These are phyloP conservation scores for Lepidium campestre DNA, from an alignment of 441 rosid species.

Conservation along the genomic window DNA sequence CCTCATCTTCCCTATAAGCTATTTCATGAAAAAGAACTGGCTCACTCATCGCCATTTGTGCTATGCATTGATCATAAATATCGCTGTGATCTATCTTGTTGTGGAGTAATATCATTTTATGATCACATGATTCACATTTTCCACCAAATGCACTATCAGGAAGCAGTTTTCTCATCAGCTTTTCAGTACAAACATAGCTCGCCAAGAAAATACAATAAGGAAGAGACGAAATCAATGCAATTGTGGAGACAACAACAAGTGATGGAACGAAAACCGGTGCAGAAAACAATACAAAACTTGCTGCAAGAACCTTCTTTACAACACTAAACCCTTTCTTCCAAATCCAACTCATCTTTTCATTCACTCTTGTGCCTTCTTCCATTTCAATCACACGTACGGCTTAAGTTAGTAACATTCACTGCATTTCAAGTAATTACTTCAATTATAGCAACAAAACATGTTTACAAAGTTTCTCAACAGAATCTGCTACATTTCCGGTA, in stretches of 20 bases:
- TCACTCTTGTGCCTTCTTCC: constrained; percentile 20
- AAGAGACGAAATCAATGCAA: constrained; percentile 54
- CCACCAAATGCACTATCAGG: constrained; percentile 38
- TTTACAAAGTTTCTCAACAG: background rate
- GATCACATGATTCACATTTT: constrained; percentile 2
- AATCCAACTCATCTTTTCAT: constrained; percentile 39
- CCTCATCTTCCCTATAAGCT: constrained; percentile 22
- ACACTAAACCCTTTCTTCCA: constrained; percentile 39
- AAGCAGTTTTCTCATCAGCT: constrained; percentile 60
- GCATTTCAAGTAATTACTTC: background rate
- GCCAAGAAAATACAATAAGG: constrained; percentile 62
- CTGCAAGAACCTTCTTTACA: constrained; percentile 56
- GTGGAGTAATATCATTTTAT: background rate
- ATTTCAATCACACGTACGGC: constrained; percentile 11
- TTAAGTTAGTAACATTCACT: background rate
- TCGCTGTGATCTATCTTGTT: constrained; percentile 5
- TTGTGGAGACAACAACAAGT: constrained; percentile 43
- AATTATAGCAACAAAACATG: background rate
- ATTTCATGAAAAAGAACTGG: background rate
- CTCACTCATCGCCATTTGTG: background rate
- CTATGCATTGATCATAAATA: background rate
- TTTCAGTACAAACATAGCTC: constrained; percentile 64
- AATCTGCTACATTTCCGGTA: constrained; percentile 4
- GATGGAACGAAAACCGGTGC: constrained; percentile 69
- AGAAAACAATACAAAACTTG: constrained; percentile 46